Percentiles rank a stretch among this genome's conserved stretches.
These are phyloP conservation scores for Picea glauca DNA, from an alignment of 75 land plant genomes.

Conservation along the genomic window DNA sequence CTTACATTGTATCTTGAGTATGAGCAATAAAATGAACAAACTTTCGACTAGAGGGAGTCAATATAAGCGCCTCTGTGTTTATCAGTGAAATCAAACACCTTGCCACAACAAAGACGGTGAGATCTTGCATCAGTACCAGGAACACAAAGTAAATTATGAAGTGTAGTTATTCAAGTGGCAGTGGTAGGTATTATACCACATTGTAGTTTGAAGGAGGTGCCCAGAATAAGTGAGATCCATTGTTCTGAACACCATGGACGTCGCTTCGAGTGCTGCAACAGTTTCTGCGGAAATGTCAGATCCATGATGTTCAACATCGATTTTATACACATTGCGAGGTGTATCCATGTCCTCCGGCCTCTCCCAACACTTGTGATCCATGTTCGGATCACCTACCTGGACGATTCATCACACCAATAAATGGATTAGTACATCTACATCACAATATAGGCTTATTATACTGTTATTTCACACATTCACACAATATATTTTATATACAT, in stretches of 20 bases:
- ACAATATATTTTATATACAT: too few relatives aligned
- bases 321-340: constrained; percentile 13
- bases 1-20: constrained; percentile 41
- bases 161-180: too few relatives aligned
- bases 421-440: too few relatives aligned
- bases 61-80: constrained; percentile 39
- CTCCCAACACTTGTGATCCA: constrained; percentile 33
- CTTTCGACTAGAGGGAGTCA: constrained; percentile 22
- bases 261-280: constrained; percentile 45
- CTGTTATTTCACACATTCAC: too few relatives aligned
- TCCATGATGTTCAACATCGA: constrained; percentile 27
- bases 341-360: constrained; percentile 37
- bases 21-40: constrained; percentile 48
- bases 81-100: constrained; percentile 23
- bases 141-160: neutral
- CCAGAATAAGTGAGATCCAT: constrained; percentile 15
- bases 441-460: too few relatives aligned
- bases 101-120: neutral
- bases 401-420: constrained; percentile 10
- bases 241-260: constrained; percentile 19
- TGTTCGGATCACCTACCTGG: too few relatives aligned
- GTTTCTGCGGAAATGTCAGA: constrained; percentile 38
- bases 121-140: neutral
- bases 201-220: constrained; percentile 15
- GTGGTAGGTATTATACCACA: neutral